Evolutionary conservation across 805 yeast genomes (phyloP), one percentile per base, ranked within the genome.

Genomic region (Ogataea polymorpha): DNA sequence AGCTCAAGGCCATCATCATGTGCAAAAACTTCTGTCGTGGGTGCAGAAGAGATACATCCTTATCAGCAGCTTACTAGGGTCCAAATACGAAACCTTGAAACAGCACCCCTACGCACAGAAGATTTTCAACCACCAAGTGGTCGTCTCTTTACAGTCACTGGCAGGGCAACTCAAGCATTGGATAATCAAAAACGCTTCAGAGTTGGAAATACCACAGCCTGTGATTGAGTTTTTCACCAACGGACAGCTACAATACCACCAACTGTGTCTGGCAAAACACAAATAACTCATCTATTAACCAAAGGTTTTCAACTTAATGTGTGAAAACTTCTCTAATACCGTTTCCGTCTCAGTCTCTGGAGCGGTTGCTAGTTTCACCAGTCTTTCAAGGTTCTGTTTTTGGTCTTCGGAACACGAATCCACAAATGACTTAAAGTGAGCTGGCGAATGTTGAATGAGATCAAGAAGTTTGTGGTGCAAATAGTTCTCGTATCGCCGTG

Each of bases 221-320:
- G 24, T 29, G 1, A 10, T 11, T 13, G 37, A 38, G 5, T 48
- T 44, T 24, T n/a, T 47, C 11, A 20, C 43, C 12, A 33, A 42
- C 16, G 51, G 51, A 6, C 45, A 54, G 7, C 39, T 49, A 9
- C 38, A 46, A 15, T 49, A 53, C 37, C 42, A 54, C 32, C 45
- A 54, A 24, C 42, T 53, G 32, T 54, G 57, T 33, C 32, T 54
- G 16, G 57, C 57, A n/a, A 35, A 39, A 20, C 33, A 27, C 14
- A 21, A 12, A n/a, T 35, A 39, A 41, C 15, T 14, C 9, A 26
- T 31, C 21, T 16, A 12, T 41, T 37, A 61, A 8, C 55, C 73
- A 55, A 80, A 80, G 1, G 72, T 65, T 53, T 76, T 79, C 37
- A 80, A 59, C 49, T 75, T 67, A 43, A 80, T 79, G 39, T 72